Base-by-base conservation (phyloP, 2,329 filamentous ascomycete genomes). In the Calycina herbarum region DNA sequence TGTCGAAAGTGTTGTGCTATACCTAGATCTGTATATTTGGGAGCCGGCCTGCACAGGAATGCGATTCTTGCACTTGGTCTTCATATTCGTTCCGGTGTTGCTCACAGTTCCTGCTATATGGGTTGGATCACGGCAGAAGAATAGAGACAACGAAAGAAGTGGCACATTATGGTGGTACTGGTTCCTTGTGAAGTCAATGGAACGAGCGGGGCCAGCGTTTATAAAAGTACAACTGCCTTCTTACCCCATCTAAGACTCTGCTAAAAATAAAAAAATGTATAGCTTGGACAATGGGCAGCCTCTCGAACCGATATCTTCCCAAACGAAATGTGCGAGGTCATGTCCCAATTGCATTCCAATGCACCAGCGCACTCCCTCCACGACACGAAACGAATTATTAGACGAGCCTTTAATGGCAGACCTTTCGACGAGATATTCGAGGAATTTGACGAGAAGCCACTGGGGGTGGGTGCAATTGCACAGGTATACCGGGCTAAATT, bases 251-350 rank as follows among this genome's bases (percentile, higher is more conserved):
- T 24, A 2, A 20, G 59, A 59, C 60, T 33, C n/a, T 70, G 61
- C 72, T 73, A 70, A 73, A 69, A 20, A 20, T 20, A 20, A 20
- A 20, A 20, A 45, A 33, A 1, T 13, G 20, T 42, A 65, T 72
- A 94, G 88, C 86, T 99, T 63, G 95, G 95, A 17, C 95, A 99
- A 88, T 99, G 95, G 95, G 95, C 95, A 20, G 95, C 95, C 2
- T 98, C 95, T 5, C 86, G 95, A 76, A 92, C 94, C 54, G 95
- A 99, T 78, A 97, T 99, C 75, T 99, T 99, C 76, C 95, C 95
- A 1, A 90, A 85, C 27, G 89, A 97, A 77, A 88, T 99, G 86
- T 99, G 95, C 79, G 86, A 86, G 56, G 88, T 94, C 76, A 95
- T 99, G 94, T 96, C 94, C 1, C 91, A 93, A 68, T 84, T 99